Base-by-base conservation (phyloP, 305 asterid species). In the Fraxinus latifolia region DNA sequence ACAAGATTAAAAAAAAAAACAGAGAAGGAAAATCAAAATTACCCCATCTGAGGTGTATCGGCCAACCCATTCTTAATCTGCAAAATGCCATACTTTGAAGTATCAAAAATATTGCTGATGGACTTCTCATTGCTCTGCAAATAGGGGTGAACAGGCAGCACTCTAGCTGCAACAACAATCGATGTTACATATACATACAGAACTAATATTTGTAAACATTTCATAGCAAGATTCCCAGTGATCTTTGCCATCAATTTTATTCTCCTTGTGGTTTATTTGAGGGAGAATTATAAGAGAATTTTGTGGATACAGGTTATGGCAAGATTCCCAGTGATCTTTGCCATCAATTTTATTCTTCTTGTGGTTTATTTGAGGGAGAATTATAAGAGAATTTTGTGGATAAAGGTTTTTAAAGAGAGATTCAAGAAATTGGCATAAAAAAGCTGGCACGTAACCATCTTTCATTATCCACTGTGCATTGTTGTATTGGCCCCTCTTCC, bases 21-120 rank as follows among this genome's bases (percentile, higher is more conserved):
- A 25, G 62, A 86, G n/a, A 79, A 36, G 33, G 32, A 77, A 81
- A 73, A 60, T 32, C 11, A 68, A 32, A 37, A 42, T 21, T 88
- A 96, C 99, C 98, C 99, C 99, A 96, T 96, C 87, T 90, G 99
- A 81, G 99, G 99, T 87, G 98, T 87, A 34, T 3, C 83, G 60
- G 94, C 98, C 85, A 96, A 87, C 31, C 99, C 99, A 91, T 94
- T 94, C 62, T 77, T 60, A 39, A 96, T 88, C 89, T 96, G 98
- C 77, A 93, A 86, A 86, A 91, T 81, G 7, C 98, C 99, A 85
- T 96, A 94, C 7, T 89, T 93, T 39, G 99, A 94, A 86, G 97
- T 96, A 84, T 96, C 98, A 84, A 81, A 96, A 78, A 93, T 83
- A 36, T 79, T 86, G 31, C 89, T 33, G 78, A 90, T 78, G 82